Base-by-base conservation (phyloP, 768 basidiomycete genomes). In the Naganishia vaughanmartiniae region DNA sequence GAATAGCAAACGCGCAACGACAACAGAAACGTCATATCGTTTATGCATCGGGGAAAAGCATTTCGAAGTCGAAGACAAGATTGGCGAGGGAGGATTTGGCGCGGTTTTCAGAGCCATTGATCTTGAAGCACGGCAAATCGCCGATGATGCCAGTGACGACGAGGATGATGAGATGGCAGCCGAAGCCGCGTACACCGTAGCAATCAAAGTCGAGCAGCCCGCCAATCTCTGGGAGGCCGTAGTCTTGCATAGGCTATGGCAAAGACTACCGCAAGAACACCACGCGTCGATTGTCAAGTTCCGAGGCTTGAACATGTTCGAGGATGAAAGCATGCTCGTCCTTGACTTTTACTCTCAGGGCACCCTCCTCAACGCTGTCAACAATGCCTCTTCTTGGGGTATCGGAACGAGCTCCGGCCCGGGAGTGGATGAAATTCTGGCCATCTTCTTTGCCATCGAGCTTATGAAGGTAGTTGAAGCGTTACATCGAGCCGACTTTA, bases 71-170 rank as follows among this genome's bases (percentile, higher is more conserved):
- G 83, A 85, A 3, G 90, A 90, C 72, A 99, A 98, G 80, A 85
- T 99, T 28, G 96, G 96, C 21, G 96, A 99, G 82, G 96, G 96
- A 6, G 92, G 94, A 0, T 99, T 95, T 75, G 96, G 95, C 2
- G 87, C 89, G 3, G 96, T 99, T n/a, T 99, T 95, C 84, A 87
- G 89, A 72, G 91, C 90, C 4, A 85, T 86, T 67, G 80, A 82
- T 67, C 56, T 78, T 15, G 74, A 72, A 77, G 72, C 77, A 78
- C 82, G 66, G 79, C 76, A 77, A 57, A 66, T 58, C 7, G 85
- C 85, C 2, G 84, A 85, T 4, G 84, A 83, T 11, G 81, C 83
- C 0, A 83, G 83, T 31, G 81, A 85, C 2, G 82, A 85, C 14
- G 84, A 87, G 9, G 82, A 83, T 33, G 84, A 86, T 7, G 85